Evolutionary conservation across 257 asterid genomes (phyloP), one percentile per base, ranked within the genome.

Genomic region (Nicotiana otophora): DNA sequence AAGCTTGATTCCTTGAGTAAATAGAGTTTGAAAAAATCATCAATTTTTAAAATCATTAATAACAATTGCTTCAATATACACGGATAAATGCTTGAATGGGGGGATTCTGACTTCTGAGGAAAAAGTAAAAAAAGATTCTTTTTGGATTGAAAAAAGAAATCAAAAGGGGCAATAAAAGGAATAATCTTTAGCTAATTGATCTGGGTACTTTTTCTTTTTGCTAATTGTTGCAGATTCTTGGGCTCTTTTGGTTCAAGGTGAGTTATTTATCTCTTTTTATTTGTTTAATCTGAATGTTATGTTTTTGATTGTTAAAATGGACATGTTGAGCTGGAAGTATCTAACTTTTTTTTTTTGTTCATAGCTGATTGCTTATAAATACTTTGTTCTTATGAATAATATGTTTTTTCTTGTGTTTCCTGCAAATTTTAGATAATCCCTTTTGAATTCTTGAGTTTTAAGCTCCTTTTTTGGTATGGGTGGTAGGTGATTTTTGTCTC

Each of bases 211-310:
- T 84, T 83, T 82, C 34, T 78, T 82, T 87, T 83, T 66, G 61
- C 81, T 65, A 64, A 60, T 84, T 53, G 64, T 66, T 84, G 89
- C 87, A 55, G 92, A 89, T 83, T 87, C 82, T 82, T 84, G 87
- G 84, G 79, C 72, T 78, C 64, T 30, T 75, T 48, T 68, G 39
- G 55, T 66, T 81, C 79, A 69, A 92, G 91, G 97, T 87, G 78
- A 89, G 91, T 77, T 51, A 80, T 62, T 80, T 33, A 26, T 84
- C 78, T 78, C 17, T 72, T 54, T 63, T 61, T 33, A n/a, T 17
- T 39, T 34, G 12, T 72, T 55, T 81, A 15, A 61, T 62, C 66
- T 30, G 72, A 36, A 57, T 79, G 34, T 81, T 51, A 34, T 75
- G 58, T 66, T 3, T 9, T 74, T 74, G n/a, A 48, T 74, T 7